These are phyloP conservation scores for Paratinospora sagittata DNA, from an alignment of 164 flowering plant genomes.

Conservation along the genomic window DNA sequence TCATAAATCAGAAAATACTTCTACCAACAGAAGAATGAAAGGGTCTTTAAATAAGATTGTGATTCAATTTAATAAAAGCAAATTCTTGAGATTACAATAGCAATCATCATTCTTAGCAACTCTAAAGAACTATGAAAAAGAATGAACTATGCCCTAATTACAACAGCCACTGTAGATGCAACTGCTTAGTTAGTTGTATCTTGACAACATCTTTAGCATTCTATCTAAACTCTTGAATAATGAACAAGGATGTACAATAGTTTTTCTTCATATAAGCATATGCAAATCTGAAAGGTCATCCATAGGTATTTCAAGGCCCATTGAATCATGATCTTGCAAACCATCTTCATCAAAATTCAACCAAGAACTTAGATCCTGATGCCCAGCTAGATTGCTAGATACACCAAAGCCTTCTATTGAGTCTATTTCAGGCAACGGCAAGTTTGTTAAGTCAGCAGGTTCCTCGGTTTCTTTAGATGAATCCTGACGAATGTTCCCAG, in stretches of 20 bases:
- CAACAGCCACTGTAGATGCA: conserved; percentile 26
- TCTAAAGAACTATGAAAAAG: conserved; percentile 31
- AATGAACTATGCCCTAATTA: conserved; percentile 38
- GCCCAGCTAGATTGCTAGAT: conserved; percentile 30
- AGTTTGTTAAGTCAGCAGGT: conserved; percentile 32
- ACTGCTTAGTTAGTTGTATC: conserved; percentile 26
- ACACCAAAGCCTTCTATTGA: conserved; percentile 43
- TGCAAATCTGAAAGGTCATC: conserved; percentile 60
- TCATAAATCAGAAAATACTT: background rate
- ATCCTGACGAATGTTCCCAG: conserved; percentile 18
- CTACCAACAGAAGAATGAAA: background rate
- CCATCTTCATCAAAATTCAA: conserved; percentile 49
- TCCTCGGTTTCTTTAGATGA: conserved; percentile 33
- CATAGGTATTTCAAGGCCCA: conserved; percentile 70
- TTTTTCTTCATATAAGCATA: conserved; percentile 36
- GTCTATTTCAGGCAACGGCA: conserved; percentile 39
- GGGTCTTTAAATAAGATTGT: background rate
- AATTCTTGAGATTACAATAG: conserved; percentile 23
- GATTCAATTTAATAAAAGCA: conserved; percentile 3
- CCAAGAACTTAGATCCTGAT: conserved; percentile 46
- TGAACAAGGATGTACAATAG: conserved; percentile 32
- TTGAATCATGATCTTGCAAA: conserved; percentile 48
- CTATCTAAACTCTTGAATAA: conserved; percentile 23
- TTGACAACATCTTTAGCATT: conserved; percentile 19
- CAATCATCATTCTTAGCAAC: conserved; percentile 21